Base-by-base conservation (phyloP, 2,329 filamentous ascomycete species). In the Fusarium dimerum region DNA sequence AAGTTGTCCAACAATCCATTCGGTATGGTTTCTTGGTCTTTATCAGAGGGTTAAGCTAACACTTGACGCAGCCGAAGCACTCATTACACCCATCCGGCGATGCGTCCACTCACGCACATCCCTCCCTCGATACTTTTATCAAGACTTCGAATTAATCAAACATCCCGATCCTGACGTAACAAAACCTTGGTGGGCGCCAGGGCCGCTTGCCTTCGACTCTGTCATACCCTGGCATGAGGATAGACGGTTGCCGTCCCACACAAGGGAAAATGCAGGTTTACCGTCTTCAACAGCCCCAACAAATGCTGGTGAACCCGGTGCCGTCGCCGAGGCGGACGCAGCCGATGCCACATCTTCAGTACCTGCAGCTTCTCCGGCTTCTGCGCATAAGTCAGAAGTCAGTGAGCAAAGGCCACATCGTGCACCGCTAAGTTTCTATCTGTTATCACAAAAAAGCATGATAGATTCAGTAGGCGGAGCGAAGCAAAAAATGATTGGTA, bases 1-100 rank as follows among this genome's bases (percentile, higher is more conserved):
- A 79, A 82, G 52, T 71, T 91, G 2, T 73, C 73, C 30, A 76
- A 76, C 38, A 92, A 89, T 58, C 76, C 85, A 3, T 90, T 82
- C 60, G 88, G 86, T 88, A 73, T 30, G 73, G 12, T 8, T 13
- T 10, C 7, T 39, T 11, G 13, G 3, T 12, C 5, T 15, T 38
- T 6, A 20, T 42, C n/a, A 15, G 16, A 16, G 12, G n/a, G 6
- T 10, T 6, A 13, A 16, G 29, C 50, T 54, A 46, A 45, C 40
- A 18, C 39, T 48, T 6, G 12, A 3, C 32, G 26, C 49, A 88
- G 87, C 87, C 3, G 78, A 78, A 42, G 81, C 84, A 7, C 78
- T 92, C 18, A 81, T 81, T 30, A 80, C 81, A 0, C 82, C 84
- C 0, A 51, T 86, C 18, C 83, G 88, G 48, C 61, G 67, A 51